Percentiles rank a stretch among this genome's conserved stretches.
These are phyloP conservation scores for Boletus eberwhitei DNA, from an alignment of 768 basidiomycete species.

Conservation along the genomic window DNA sequence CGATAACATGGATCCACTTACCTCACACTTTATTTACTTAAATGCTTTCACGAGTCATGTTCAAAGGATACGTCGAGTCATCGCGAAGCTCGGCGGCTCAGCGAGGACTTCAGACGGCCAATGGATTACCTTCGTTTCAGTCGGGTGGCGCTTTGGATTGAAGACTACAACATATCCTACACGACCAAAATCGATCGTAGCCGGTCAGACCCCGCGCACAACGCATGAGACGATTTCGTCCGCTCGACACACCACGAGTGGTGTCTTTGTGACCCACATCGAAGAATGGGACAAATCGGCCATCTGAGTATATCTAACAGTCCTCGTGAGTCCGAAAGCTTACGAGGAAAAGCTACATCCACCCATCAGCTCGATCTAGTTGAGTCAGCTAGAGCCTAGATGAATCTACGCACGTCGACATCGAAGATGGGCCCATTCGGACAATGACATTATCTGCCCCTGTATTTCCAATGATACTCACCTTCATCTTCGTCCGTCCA, in stretches of 20 bases:
- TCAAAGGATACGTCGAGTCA: not conserved
- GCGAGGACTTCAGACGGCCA: not conserved
- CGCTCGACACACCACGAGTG: too few species aligned
- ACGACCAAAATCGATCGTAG: too few species aligned
- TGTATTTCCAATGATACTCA: too few species aligned
- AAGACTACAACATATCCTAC: too few species aligned
- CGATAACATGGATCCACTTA: not conserved
- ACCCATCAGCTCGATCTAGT: not conserved
- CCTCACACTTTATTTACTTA: not conserved
- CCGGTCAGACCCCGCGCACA: too few species aligned
- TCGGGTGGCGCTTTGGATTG: too few species aligned
- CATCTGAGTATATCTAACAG: not conserved
- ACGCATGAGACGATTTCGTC: too few species aligned
- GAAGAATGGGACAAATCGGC: not conserved
- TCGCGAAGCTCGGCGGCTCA: not conserved
- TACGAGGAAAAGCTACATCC: not conserved
- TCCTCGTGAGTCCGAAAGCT: not conserved
- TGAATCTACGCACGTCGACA: not conserved
- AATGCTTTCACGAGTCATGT: not conserved
- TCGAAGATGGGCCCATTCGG: too few species aligned
- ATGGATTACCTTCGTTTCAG: too few species aligned
- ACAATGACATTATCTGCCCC: too few species aligned
- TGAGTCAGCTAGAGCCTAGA: not conserved
- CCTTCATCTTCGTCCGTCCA: too few species aligned
- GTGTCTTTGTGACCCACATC: too few species aligned